A percentile compares a stretch with the other conserved stretches of the same genome.
phyloP scores from a whole-genome alignment of 495 filamentous ascomycete species.

The Podospora australis region DNA sequence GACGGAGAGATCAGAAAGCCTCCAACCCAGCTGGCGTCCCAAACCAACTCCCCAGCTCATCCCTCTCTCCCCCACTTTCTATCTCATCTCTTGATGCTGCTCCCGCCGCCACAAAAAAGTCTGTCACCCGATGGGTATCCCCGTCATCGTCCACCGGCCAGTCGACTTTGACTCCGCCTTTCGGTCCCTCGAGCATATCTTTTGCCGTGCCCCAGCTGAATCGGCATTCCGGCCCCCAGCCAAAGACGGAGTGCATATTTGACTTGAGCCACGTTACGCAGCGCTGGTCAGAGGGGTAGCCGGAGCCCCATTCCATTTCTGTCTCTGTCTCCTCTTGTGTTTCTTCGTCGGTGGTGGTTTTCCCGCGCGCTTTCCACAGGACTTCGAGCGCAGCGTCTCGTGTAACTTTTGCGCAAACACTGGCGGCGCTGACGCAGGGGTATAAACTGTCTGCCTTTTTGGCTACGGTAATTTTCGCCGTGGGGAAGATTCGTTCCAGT shows the following conservation, averaged over 20 bases:
- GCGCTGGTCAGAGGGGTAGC: constrained; percentile 84
- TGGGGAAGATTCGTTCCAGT: constrained; percentile 78
- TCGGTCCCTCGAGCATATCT: constrained; percentile 74
- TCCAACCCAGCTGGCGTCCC: constrained; percentile 52
- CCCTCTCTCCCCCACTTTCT: constrained; percentile 44
- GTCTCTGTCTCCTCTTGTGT: constrained; percentile 14
- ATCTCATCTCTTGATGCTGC: constrained; percentile 39
- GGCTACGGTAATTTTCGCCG: constrained; percentile 72
- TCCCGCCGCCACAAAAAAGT: constrained; percentile 51
- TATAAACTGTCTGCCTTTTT: constrained; percentile 95
- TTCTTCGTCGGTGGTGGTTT: constrained; percentile 6
- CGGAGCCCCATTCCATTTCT: constrained; percentile 63
- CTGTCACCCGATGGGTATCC: constrained; percentile 59
- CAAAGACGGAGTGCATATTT: constrained; percentile 90
- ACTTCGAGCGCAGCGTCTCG: constrained; percentile 81
- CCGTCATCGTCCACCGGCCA: constrained; percentile 69
- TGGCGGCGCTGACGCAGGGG: constrained; percentile 88
- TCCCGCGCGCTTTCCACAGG: constrained; percentile 18
- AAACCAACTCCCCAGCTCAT: constrained; percentile 59
- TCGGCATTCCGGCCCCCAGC: constrained; percentile 86
- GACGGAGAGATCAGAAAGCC: constrained; percentile 56
- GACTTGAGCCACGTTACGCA: constrained; percentile 73
- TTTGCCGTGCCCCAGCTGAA: constrained; percentile 96
- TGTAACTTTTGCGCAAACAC: constrained; percentile 93
- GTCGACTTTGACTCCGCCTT: constrained; percentile 63